Base-by-base conservation (phyloP, 176 grass and related monocot genomes). In the Avena sativa region DNA sequence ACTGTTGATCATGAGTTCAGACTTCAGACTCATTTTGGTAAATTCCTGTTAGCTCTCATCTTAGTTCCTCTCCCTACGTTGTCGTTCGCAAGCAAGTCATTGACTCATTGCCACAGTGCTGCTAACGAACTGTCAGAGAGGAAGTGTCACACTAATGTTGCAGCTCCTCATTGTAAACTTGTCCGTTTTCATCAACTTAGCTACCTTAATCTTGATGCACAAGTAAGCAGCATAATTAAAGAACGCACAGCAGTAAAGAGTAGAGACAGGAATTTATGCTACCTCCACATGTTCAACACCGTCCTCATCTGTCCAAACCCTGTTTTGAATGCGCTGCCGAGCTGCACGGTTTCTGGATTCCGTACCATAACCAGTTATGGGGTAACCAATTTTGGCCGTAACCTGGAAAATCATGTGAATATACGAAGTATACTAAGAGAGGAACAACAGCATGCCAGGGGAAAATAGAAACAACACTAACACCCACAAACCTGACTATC, bases 281-380 rank as follows among this genome's bases (percentile, higher is more conserved):
- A 77, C 74, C 74, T 77, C 74, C 74, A 77, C 74, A 55, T 96
- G 94, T 88, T 99, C 97, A 71, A 99, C 57, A 48, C 94, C 97
- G 6, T 94, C 92, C 89, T 99, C 97, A 87, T 99, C 97, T 52
- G 90, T 96, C 97, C 97, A 99, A 84, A 99, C 84, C 66, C 88
- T 95, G 77, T 90, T 96, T 4, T 94, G 89, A 79, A 99, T 93
- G 34, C 94, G 90, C 71, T 99, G 97, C 47, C 94, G 84, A 84
- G 97, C 94, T 86, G 94, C 89, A 64, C 94, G 93, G 64, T 96
- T 99, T 96, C 92, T 91, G 76, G 85, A 94, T 88, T 99, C 97
- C 40, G 94, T 89, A 60, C 97, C 97, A 93, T 99, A 99, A 79
- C 97, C 97, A 89, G 94, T 99, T 83, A 99, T 77, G 46, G 97